Base-by-base conservation (phyloP, 73 alveolate genomes). In the Paramecium sonneborni region DNA sequence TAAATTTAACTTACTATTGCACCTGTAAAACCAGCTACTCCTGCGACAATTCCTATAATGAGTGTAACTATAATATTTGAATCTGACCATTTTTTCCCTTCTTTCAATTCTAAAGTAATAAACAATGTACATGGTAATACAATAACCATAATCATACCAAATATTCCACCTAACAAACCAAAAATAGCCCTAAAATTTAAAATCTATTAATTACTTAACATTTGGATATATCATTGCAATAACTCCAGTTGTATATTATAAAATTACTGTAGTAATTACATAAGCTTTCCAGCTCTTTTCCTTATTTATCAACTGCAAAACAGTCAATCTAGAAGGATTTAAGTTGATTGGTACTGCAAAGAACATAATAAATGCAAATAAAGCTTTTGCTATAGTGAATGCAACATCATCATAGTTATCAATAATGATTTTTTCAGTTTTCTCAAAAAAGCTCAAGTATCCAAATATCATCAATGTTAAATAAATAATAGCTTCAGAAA, bases 181-280 rank as follows among this genome's bases (percentile, higher is more conserved):
- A 1, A 72, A 4, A 35, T 37, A 0, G 67, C 48, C 48, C 48
- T 62, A 30, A 3, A 32, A 23, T 62, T 62, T 34, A 74, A 8
- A 35, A 39, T 4, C 2, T 0, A 35, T 37, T n/a, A n/a, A 34
- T 74, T n/a, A 41, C 48, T 43, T 41, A 21, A 79, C 74, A 30
- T 79, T 21, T 24, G 90, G 90, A 46, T 76, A 76, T 32, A 76
- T 39, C 62, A 76, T 76, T 20, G 88, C 88, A 9, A 76, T n/a
- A 20, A 21, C 69, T 76, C 70, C 68, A 37, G 57, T 76, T 24
- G 70, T n/a, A 38, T 6, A 18, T 38, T 37, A 18, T 38, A 76
- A 38, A 32, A 38, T 0, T 0, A 76, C 37, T 5, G 88, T 76
- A 12, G 43, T 21, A 15, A 12, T 11, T 37, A 39, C 24, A 70